phyloP scores from a whole-genome alignment of 2,329 filamentous ascomycete species.

The Chaetoscypha palmicola region DNA sequence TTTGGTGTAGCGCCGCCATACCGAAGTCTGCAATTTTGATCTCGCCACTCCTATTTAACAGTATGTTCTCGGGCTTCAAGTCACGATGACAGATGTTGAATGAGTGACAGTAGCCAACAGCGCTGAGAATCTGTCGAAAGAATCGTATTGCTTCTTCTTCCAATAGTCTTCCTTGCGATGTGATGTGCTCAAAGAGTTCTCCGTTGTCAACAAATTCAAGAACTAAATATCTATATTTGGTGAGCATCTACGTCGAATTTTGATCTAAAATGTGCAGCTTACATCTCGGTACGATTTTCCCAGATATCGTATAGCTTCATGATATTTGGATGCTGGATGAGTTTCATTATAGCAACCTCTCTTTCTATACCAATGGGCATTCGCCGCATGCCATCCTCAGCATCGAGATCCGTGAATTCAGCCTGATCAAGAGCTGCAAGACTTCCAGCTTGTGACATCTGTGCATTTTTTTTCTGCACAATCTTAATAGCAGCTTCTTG shows the following conservation, averaged over 20 bases:
- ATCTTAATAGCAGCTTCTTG: conserved; percentile 93
- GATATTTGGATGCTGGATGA: conserved; percentile 91
- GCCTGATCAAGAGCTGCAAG: conserved; percentile 74
- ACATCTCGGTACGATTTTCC: conserved; percentile 96
- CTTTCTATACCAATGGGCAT: conserved; percentile 88
- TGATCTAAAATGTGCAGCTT: conserved; percentile 38
- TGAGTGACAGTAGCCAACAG: conserved; percentile 84
- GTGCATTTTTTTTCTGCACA: conserved; percentile 74
- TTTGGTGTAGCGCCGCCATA: conserved; percentile 88
- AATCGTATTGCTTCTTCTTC: conserved; percentile 78
- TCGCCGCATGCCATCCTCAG: conserved; percentile 53
- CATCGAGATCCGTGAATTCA: conserved; percentile 50
- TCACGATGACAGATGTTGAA: conserved; percentile 96
- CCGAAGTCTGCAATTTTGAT: conserved; percentile 97
- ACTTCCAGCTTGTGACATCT: conserved; percentile 77
- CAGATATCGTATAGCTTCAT: conserved; percentile 94
- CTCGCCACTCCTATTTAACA: conserved; percentile 67
- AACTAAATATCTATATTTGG: conserved; percentile 70
- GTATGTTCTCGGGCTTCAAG: conserved; percentile 93
- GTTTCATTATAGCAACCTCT: conserved; percentile 94
- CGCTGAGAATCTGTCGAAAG: conserved; percentile 90
- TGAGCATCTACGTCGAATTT: conserved; percentile 18
- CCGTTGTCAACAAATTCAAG: conserved; percentile 83
- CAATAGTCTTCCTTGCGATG: conserved; percentile 60
- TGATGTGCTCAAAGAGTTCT: conserved; percentile 71